Conservation (phyloP, 2,329 filamentous ascomycete species). For the Macroventuria anomochaeta region DNA sequence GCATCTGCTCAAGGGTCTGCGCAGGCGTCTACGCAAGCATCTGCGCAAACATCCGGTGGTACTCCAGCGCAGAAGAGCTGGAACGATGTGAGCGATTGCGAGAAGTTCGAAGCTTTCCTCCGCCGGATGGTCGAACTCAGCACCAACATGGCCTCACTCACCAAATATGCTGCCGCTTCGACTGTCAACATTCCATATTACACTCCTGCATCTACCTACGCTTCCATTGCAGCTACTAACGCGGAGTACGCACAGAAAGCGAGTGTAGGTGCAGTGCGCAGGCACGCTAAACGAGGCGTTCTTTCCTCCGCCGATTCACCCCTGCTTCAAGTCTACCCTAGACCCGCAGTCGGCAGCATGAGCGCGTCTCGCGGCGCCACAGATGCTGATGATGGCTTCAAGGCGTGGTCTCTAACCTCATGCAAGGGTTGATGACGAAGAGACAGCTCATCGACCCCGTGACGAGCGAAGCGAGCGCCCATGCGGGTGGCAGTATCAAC, state of each 20-base stretch:
- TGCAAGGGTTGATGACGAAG: slow-evolving; percentile 5
- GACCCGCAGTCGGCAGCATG: slow-evolving; percentile 9
- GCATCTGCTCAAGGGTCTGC: not conserved
- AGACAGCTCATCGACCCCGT: slow-evolving; percentile 13
- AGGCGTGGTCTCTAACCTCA: slow-evolving; percentile 8
- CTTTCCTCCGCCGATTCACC: not conserved
- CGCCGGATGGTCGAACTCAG: slow-evolving; percentile 13
- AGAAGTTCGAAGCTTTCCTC: slow-evolving; percentile 13
- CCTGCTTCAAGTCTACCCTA: slow-evolving; percentile 2
- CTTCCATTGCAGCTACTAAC: not conserved
- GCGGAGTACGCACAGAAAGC: not conserved
- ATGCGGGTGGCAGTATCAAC: not conserved
- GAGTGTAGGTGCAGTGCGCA: not conserved
- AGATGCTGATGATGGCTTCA: slow-evolving; percentile 13
- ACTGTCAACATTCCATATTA: slow-evolving; percentile 7
- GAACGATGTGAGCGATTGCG: slow-evolving; percentile 1
- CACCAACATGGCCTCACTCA: slow-evolving; percentile 9
- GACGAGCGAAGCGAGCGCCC: slow-evolving; percentile 7
- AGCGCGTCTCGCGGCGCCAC: slow-evolving; percentile 5
- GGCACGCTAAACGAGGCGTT: not conserved
- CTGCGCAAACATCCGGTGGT: not conserved
- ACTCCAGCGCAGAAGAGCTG: not conserved
- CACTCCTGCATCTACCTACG: slow-evolving; percentile 2
- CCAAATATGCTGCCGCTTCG: slow-evolving; percentile 15
- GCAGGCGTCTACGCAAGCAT: not conserved